A percentile compares a stretch with the other conserved stretches of the same genome.
These are phyloP conservation scores for Colletotrichum australisinense DNA, from an alignment of 2,329 filamentous ascomycete genomes.

Conservation along the genomic window DNA sequence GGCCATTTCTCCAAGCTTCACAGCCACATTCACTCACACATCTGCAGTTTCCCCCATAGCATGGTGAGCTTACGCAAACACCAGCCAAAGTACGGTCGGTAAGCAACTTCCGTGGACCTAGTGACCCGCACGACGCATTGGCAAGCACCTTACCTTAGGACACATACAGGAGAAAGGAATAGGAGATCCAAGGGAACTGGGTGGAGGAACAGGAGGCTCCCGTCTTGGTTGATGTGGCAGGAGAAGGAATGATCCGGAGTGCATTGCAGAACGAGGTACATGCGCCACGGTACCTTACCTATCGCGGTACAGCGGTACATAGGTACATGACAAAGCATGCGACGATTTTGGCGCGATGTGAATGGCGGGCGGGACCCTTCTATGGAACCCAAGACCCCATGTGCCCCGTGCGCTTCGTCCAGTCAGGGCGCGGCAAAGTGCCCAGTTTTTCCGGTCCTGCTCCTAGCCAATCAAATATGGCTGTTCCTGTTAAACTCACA, in stretches of 20 bases:
- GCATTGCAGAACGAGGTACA: background rate
- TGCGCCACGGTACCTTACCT: background rate
- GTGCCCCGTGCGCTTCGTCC: slow-evolving; percentile 4
- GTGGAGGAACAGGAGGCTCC: background rate
- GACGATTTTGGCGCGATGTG: slow-evolving; percentile 20
- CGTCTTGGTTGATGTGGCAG: background rate
- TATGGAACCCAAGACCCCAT: background rate
- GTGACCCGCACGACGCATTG: background rate
- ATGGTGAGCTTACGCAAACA: background rate
- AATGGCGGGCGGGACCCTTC: slow-evolving; percentile 15
- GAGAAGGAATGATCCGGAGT: background rate
- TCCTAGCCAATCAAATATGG: slow-evolving; percentile 18
- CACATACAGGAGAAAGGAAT: too few species aligned
- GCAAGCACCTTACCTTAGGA: too few species aligned
- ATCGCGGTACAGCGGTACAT: background rate
- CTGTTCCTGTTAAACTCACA: slow-evolving; percentile 1
- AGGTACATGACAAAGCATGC: slow-evolving; percentile 3
- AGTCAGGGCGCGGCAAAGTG: slow-evolving; percentile 17
- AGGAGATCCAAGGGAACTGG: background rate
- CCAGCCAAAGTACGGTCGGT: background rate
- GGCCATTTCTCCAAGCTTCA: slow-evolving; percentile 18
- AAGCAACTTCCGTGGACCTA: background rate
- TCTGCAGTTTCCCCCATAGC: background rate
- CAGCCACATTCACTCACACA: slow-evolving; percentile 22
- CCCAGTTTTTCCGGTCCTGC: slow-evolving; percentile 2